These are phyloP conservation scores for Pichia sp. DNA, from an alignment of 1,139 yeast genomes.

Conservation along the genomic window DNA sequence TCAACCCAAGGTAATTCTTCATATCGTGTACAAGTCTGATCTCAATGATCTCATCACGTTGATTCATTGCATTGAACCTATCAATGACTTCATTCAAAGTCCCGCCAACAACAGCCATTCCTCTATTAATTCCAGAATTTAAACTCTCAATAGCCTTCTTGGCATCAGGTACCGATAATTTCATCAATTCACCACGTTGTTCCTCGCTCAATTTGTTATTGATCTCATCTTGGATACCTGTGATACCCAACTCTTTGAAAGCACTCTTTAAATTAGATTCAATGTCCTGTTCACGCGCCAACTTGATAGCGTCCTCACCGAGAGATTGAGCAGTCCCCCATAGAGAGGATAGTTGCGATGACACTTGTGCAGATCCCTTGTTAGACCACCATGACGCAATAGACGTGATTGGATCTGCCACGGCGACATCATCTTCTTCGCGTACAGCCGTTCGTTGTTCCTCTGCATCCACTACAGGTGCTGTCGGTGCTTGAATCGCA, in stretches of 20 bases:
- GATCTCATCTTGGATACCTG: slow-evolving; percentile 25
- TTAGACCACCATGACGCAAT: slow-evolving; percentile 77
- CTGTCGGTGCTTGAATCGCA: no score
- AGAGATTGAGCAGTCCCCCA: slow-evolving; percentile 48
- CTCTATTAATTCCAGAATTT: slow-evolving; percentile 20
- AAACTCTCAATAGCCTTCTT: slow-evolving; percentile 20
- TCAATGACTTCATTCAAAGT: slow-evolving; percentile 40
- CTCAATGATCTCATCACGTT: slow-evolving; percentile 69
- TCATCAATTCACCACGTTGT: slow-evolving; percentile 20
- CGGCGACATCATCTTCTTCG: slow-evolving; percentile 15
- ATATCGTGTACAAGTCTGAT: slow-evolving; percentile 83
- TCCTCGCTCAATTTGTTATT: slow-evolving; percentile 22
- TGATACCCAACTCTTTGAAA: slow-evolving; percentile 27
- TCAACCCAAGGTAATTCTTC: slow-evolving; percentile 62
- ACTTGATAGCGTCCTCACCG: slow-evolving; percentile 32
- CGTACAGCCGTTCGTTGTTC: background rate
- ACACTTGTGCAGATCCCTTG: slow-evolving; percentile 70
- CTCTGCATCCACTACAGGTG: background rate
- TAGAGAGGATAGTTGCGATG: slow-evolving; percentile 56
- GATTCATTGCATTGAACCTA: slow-evolving; percentile 36
- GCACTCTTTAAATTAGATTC: slow-evolving; percentile 27
- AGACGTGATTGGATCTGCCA: slow-evolving; percentile 61
- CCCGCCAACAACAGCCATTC: slow-evolving; percentile 32
- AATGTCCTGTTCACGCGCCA: slow-evolving; percentile 31
- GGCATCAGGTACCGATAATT: slow-evolving; percentile 25